Percentiles rank a stretch among this genome's conserved stretches.
Evolutionary conservation across 2,329 filamentous ascomycete genomes (phyloP).

Genomic region (Hortaea werneckii): DNA sequence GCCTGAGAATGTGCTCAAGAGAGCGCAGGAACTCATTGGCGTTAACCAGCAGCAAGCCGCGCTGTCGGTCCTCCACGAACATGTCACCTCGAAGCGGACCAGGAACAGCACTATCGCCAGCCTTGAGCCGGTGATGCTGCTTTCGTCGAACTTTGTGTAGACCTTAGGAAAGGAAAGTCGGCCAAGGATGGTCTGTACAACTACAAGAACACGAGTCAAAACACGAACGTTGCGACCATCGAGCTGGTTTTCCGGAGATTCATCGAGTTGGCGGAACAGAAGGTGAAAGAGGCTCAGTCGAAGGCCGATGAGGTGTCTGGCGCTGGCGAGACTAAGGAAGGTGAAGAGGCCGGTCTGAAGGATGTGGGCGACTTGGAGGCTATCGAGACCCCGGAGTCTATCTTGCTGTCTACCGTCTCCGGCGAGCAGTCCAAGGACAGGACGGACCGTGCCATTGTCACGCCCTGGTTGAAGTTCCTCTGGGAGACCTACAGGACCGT

Average conservation of each 20-base stretch:
- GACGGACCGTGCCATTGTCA: slow-evolving; percentile 95
- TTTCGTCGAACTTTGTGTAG: slow-evolving; percentile 95
- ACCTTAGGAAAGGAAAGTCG: slow-evolving; percentile 94
- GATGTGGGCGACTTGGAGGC: slow-evolving; percentile 94
- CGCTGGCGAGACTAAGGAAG: slow-evolving; percentile 66
- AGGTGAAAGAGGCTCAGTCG: slow-evolving; percentile 89
- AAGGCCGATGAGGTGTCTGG: slow-evolving; percentile 94
- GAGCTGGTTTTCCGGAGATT: slow-evolving; percentile 97
- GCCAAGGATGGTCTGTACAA: slow-evolving; percentile 98
- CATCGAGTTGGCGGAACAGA: slow-evolving; percentile 91
- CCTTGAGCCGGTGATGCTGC: slow-evolving; percentile 95
- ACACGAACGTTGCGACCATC: slow-evolving; percentile 96
- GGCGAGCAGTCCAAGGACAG: slow-evolving; percentile 96
- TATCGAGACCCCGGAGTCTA: slow-evolving; percentile 94
- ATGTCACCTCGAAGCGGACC: slow-evolving; percentile 96
- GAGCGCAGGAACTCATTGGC: slow-evolving; percentile 96
- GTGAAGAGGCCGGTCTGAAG: slow-evolving; percentile 58
- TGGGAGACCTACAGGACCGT: slow-evolving; percentile 99
- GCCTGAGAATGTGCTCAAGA: slow-evolving; percentile 98
- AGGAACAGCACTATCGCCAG: slow-evolving; percentile 94
- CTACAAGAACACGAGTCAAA: slow-evolving; percentile 99
- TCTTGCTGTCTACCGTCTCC: slow-evolving; percentile 92
- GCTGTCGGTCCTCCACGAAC: slow-evolving; percentile 91
- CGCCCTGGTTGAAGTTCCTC: slow-evolving; percentile 97
- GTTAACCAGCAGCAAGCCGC: slow-evolving; percentile 89